Base-by-base conservation (phyloP, 805 yeast genomes). In the Pichia occidentalis region DNA sequence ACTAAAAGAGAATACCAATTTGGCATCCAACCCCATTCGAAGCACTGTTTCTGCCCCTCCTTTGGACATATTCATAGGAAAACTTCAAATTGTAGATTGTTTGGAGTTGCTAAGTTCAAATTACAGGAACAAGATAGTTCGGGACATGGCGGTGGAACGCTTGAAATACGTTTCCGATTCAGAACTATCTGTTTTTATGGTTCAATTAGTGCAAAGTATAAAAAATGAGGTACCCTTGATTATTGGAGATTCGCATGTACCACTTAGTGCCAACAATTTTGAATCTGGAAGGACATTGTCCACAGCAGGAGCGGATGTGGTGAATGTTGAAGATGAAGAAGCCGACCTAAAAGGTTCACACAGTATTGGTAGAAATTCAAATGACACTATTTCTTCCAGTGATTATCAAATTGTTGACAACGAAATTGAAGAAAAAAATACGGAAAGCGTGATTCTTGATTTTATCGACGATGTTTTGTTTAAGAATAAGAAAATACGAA, bases 131-230 rank as follows among this genome's bases (percentile, higher is more conserved):
- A 67, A 75, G 1, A 73, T 78, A 7, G 85, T 90, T 11, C 65
- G 97, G 32, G 75, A 84, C 5, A 84, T 85, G 65, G 98, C 98
- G 1, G 95, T 90, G 1, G 84, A 85, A 47, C 63, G 97, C 41
- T 63, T 90, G 32, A 73, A 76, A 38, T 69, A 77, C 43, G 95
- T 96, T 0, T 71, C 76, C 24, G 92, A 85, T 49, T 79, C 73
- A 9, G 96, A 90, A 46, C 57, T 92, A 12, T 80, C 84, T 39
- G 66, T 88, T 43, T 92, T 85, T 52, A 63, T 92, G 46, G 69
- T 90, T 39, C 98, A 92, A 59, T 65, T 90, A 13, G 97, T 90
- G 0, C 97, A 88, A 53, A 95, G 95, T 0, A 71, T 90, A 25
- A 81, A 85, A 50, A 85, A 85, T 56, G 98, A 92, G 52, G 50